These are phyloP conservation scores for Paecilomyces variotii DNA, from an alignment of 2,329 filamentous ascomycete genomes.

Conservation along the genomic window DNA sequence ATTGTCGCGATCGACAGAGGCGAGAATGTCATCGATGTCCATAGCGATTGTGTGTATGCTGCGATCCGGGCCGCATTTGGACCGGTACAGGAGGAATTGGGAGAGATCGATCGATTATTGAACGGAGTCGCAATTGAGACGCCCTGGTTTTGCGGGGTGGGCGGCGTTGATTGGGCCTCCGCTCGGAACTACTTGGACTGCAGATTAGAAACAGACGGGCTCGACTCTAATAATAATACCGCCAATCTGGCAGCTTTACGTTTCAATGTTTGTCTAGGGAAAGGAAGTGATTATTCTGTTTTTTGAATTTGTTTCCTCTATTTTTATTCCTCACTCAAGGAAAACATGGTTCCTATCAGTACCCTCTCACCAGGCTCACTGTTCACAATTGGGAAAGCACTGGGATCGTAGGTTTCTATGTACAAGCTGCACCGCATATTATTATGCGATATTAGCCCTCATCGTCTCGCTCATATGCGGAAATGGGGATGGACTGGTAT, in stretches of 20 bases:
- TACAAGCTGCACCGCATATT: background rate
- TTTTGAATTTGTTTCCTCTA: background rate
- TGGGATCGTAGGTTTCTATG: background rate
- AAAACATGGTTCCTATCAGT: background rate
- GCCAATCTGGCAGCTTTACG: background rate
- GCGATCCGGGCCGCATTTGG: slow-evolving; percentile 9
- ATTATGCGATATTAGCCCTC: background rate
- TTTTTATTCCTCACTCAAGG: background rate
- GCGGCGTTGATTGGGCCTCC: background rate
- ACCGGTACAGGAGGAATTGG: slow-evolving; percentile 6
- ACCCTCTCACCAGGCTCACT: background rate
- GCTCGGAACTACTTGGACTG: background rate
- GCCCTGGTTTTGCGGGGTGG: background rate
- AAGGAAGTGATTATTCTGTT: background rate
- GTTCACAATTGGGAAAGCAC: background rate
- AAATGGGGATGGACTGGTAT: background rate
- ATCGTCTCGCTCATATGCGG: background rate
- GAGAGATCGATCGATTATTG: background rate
- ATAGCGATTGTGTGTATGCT: slow-evolving; percentile 37
- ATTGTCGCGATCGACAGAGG: slow-evolving; percentile 59
- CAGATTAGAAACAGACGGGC: too few species aligned
- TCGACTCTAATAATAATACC: too few species aligned
- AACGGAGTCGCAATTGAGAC: background rate
- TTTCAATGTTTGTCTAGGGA: background rate
- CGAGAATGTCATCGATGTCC: slow-evolving; percentile 75